phyloP scores from a whole-genome alignment of 1,284 basidiomycete genomes.

The Microbotryum intermedium region DNA sequence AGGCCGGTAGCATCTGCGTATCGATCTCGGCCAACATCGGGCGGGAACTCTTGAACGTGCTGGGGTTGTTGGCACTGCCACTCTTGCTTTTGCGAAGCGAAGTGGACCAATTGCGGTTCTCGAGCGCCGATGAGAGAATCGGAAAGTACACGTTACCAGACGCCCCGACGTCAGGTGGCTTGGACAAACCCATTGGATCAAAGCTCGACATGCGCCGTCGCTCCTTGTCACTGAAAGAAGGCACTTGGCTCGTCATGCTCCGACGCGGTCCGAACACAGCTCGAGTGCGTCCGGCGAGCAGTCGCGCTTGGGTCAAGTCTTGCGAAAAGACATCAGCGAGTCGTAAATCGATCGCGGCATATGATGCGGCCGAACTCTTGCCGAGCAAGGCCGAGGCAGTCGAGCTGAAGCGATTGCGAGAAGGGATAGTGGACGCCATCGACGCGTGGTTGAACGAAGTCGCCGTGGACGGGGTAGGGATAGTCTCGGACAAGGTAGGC shows the following conservation, averaged over 20 bases:
- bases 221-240: constrained; percentile 1
- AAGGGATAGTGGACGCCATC: constrained; percentile 12
- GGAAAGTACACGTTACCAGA: background rate
- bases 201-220: constrained; percentile 16
- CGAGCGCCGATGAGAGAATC: background rate
- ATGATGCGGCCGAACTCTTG: constrained; percentile 57
- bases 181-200: constrained; percentile 10
- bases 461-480: constrained; percentile 9
- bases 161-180: background rate
- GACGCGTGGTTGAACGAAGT: constrained; percentile 19
- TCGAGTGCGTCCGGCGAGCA: constrained; percentile 7
- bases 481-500: background rate
- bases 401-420: constrained; percentile 23
- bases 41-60: background rate
- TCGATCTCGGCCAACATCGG: constrained; percentile 18
- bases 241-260: constrained; percentile 9
- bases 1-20: constrained; percentile 5
- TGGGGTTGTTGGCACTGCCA: background rate
- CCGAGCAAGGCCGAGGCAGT: constrained; percentile 57
- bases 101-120: constrained; percentile 15
- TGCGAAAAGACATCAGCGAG: constrained; percentile 43
- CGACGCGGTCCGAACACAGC: constrained; percentile 22
- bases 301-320: constrained; percentile 38
- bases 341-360: constrained; percentile 45
- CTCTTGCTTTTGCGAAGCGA: constrained; percentile 16